Percentiles rank a stretch among this genome's conserved stretches.
Evolutionary conservation across 352 stramenopile genomes (phyloP).

Genomic region (Salisapilia sapeloensis): DNA sequence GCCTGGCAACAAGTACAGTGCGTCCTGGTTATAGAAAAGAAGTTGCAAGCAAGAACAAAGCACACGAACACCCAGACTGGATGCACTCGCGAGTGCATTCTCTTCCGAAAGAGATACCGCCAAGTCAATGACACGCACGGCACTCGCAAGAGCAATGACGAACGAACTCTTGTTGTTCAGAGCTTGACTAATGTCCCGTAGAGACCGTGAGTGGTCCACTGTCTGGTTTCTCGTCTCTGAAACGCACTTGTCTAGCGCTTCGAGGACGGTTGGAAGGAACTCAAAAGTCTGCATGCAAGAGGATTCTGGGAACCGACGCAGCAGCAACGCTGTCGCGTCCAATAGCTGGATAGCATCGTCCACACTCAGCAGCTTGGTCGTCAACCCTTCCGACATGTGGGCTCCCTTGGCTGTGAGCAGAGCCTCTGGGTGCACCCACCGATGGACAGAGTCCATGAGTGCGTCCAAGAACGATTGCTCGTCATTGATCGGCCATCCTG

Average conservation of each 20-base stretch:
- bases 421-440: slow-evolving; percentile 52
- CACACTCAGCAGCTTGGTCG: slow-evolving; percentile 43
- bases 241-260: slow-evolving; percentile 70
- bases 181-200: slow-evolving; percentile 38
- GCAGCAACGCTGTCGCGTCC: slow-evolving; percentile 42
- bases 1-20: slow-evolving; percentile 20
- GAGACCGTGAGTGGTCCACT: no score
- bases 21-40: slow-evolving; percentile 60
- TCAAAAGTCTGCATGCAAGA: slow-evolving; percentile 32
- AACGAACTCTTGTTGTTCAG: slow-evolving; percentile 43
- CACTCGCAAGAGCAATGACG: slow-evolving; percentile 50
- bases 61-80: slow-evolving; percentile 44
- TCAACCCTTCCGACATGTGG: slow-evolving; percentile 17
- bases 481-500: slow-evolving; percentile 81
- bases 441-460: slow-evolving; percentile 57
- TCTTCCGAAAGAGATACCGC: slow-evolving; percentile 54
- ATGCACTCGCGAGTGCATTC: slow-evolving; percentile 61
- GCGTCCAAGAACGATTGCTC: slow-evolving; percentile 52
- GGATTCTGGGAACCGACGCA: slow-evolving; percentile 59
- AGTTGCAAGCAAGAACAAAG: slow-evolving; percentile 59
- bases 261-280: slow-evolving; percentile 54
- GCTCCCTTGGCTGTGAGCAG: slow-evolving; percentile 20
- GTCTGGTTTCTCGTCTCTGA: no score
- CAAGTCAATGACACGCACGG: slow-evolving; percentile 62
- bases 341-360: slow-evolving; percentile 59